Evolutionary conservation across 805 yeast genomes (phyloP).

Genomic region (Wickerhamiella alocasiicola): DNA sequence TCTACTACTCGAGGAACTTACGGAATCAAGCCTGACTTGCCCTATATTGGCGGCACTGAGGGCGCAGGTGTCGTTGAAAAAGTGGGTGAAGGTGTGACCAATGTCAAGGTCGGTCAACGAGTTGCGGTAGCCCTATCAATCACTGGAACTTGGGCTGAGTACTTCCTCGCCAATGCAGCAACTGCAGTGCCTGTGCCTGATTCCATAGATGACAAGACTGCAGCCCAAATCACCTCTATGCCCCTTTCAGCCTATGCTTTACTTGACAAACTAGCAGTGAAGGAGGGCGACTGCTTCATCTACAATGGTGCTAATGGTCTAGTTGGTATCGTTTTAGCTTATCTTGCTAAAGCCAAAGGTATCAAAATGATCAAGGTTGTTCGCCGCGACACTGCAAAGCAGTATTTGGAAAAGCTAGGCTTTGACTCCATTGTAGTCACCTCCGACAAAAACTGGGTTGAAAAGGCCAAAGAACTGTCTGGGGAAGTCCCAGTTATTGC

Average conservation of each 20-base stretch:
- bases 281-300: constrained; percentile 10
- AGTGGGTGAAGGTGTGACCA: constrained; percentile 5
- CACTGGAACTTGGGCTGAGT: constrained; percentile 12
- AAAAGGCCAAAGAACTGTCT: constrained; percentile 7
- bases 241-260: constrained; percentile 8
- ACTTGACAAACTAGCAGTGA: constrained; percentile 3
- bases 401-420: constrained; percentile 7
- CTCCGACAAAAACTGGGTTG: constrained; percentile 2
- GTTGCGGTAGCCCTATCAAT: constrained; percentile 3
- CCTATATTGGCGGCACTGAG: constrained; percentile 7
- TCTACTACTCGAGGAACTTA: constrained; percentile 2
- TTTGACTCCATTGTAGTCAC: constrained; percentile 3
- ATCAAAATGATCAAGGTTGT: constrained; percentile 11
- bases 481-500: constrained; percentile 4
- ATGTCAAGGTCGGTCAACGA: constrained; percentile 9
- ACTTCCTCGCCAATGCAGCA: constrained; percentile 6
- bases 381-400: constrained; percentile 10
- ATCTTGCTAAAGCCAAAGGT: constrained; percentile 8
- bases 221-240: constrained; percentile 10
- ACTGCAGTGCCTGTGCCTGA: constrained; percentile 8
- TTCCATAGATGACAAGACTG: constrained; percentile 6
- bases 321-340: constrained; percentile 7
- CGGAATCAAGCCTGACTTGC: constrained; percentile 7
- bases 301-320: constrained; percentile 10
- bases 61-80: constrained; percentile 8